phyloP scores from a whole-genome alignment of 192 early-diverging fungal species.

The Backusella sp. region DNA sequence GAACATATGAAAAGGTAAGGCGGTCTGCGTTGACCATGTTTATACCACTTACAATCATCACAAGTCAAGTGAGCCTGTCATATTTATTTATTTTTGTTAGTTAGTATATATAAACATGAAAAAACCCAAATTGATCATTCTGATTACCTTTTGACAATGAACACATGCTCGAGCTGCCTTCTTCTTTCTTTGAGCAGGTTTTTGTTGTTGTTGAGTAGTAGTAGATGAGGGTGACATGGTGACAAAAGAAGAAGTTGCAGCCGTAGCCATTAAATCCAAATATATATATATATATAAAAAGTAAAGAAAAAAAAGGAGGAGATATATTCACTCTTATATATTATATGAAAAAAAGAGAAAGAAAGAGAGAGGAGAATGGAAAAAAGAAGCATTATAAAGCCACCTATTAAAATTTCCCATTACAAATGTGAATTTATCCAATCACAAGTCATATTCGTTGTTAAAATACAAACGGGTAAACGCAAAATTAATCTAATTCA shows the following conservation, averaged over 20 bases:
- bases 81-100: neutral
- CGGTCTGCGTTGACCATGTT: neutral
- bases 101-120: neutral
- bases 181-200: conserved; percentile 25
- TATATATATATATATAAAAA: neutral
- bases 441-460: neutral
- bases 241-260: conserved; percentile 1
- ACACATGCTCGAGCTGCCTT: conserved; percentile 50
- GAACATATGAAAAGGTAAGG: neutral
- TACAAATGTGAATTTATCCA: neutral
- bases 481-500: neutral
- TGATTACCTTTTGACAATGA: conserved; percentile 58
- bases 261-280: neutral
- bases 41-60: conserved; percentile 58
- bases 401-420: conserved; percentile 4
- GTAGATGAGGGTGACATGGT: neutral
- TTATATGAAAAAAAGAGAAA: neutral
- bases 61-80: conserved; percentile 66
- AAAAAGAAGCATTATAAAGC: conserved; percentile 1
- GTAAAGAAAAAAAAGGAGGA: neutral
- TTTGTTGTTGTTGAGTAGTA: conserved; percentile 1
- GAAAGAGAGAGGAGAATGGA: neutral
- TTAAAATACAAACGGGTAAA: neutral
- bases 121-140: neutral
- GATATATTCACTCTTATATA: neutral